Conservation (phyloP, 1,284 basidiomycete species). For the Dichomitus squalens region DNA sequence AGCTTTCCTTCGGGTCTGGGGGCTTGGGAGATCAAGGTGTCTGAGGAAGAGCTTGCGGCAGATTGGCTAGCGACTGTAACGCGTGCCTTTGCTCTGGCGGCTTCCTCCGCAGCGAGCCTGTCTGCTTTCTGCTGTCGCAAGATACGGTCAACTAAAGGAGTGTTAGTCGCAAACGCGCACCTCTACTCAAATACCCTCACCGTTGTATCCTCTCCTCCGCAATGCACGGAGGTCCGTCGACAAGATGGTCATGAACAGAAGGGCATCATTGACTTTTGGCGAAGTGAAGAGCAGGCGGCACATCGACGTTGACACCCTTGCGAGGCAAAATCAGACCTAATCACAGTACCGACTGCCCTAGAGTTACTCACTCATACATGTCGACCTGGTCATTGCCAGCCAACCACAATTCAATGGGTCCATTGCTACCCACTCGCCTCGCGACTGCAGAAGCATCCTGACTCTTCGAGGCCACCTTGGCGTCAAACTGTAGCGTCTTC, state of each 20-base stretch:
- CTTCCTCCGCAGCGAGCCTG: slow-evolving; percentile 60
- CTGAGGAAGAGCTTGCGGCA: slow-evolving; percentile 13
- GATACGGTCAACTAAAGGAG: slow-evolving; percentile 80
- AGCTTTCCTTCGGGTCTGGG: slow-evolving; percentile 6
- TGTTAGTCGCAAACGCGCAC: neutral
- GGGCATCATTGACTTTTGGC: slow-evolving; percentile 78
- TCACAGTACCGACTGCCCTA: no score
- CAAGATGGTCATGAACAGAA: slow-evolving; percentile 92
- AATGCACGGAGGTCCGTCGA: slow-evolving; percentile 87
- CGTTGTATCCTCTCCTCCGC: slow-evolving; percentile 85
- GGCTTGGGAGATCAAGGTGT: slow-evolving; percentile 11
- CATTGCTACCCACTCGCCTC: slow-evolving; percentile 51
- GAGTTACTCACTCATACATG: slow-evolving; percentile 87
- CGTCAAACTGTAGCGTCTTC: slow-evolving; percentile 59
- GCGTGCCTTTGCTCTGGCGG: slow-evolving; percentile 28
- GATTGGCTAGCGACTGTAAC: slow-evolving; percentile 3
- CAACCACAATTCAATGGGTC: slow-evolving; percentile 77
- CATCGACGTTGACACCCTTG: slow-evolving; percentile 78
- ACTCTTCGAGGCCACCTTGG: slow-evolving; percentile 49
- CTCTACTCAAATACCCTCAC: slow-evolving; percentile 37
- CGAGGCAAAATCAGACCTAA: neutral
- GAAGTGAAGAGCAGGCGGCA: slow-evolving; percentile 77
- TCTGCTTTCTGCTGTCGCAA: slow-evolving; percentile 84
- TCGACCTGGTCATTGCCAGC: slow-evolving; percentile 79
- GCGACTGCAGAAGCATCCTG: slow-evolving; percentile 81